Evolutionary conservation across 2,329 filamentous ascomycete species (phyloP).

Genomic region (Colletotrichum noveboracense): DNA sequence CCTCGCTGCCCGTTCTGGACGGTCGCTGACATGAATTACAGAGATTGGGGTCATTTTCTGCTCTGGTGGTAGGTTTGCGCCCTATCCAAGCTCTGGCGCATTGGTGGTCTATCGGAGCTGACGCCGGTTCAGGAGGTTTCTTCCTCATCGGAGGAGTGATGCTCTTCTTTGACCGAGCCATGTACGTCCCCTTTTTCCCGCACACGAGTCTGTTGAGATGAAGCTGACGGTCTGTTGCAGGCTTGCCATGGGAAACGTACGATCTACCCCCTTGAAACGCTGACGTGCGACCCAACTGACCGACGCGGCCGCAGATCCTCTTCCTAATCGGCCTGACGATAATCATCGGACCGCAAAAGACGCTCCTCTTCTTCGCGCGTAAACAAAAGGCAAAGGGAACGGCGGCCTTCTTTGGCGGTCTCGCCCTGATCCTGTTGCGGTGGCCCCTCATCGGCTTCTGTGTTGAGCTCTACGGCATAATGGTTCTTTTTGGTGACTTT

Average conservation of each 20-base stretch:
- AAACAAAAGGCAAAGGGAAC: constrained; percentile 93
- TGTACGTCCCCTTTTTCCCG: constrained; percentile 60
- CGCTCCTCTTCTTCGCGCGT: constrained; percentile 91
- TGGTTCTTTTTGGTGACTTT: constrained; percentile 95
- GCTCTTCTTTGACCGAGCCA: constrained; percentile 96
- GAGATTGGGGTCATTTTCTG: constrained; percentile 98
- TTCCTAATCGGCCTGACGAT: constrained; percentile 96
- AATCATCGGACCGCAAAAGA: constrained; percentile 92
- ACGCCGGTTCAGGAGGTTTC: constrained; percentile 72
- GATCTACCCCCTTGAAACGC: constrained; percentile 26
- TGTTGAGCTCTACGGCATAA: constrained; percentile 90
- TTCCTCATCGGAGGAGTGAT: constrained; percentile 94
- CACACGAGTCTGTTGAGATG: not conserved
- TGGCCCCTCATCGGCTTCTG: constrained; percentile 93
- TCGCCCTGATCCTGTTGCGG: constrained; percentile 82
- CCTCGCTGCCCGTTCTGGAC: not conserved
- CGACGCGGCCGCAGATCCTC: constrained; percentile 71
- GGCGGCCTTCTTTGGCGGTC: constrained; percentile 82
- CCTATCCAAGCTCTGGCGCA: constrained; percentile 24
- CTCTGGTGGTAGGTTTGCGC: constrained; percentile 80
- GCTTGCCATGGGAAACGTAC: constrained; percentile 96
- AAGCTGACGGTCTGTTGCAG: constrained; percentile 46
- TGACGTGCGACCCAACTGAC: not conserved
- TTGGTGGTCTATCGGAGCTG: constrained; percentile 1
- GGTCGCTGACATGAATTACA: constrained; percentile 48